Evolutionary conservation across 352 stramenopile genomes (phyloP), one percentile per base, ranked within the genome.

Genomic region (Phytophthora megakarya): DNA sequence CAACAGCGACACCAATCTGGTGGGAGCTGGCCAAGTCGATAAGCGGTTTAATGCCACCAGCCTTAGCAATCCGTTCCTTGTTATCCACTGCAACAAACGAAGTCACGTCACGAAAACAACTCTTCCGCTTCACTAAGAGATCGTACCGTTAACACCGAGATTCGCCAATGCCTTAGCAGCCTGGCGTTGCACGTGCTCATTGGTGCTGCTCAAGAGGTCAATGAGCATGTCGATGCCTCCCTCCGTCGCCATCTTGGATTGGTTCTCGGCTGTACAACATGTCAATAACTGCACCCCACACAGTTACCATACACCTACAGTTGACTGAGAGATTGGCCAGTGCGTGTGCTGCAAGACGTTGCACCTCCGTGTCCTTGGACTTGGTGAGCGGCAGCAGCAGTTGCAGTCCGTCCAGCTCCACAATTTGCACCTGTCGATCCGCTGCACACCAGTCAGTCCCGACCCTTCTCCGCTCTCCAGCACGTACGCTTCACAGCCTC

Each of bases 271-370:
- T 97, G 57, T 18, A 39, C 30, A 48, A n/a, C 21, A 43, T 39
- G 16, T 7, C n/a, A 51, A 45, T 64, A 23, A 64, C 1, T 18
- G 6, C 28, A 22, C 15, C 0, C 3, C 2, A 21, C 37, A 46
- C 26, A 5, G 6, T 12, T 43, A 25, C 5, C 13, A 28, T 23
- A 7, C 15, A 61, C 44, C 21, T 75, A 97, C 89, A 92, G 66
- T 98, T 97, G 22, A 98, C 94, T 1, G 90, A 98, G 38, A 98
- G 78, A 58, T 98, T 98, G 6, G 94, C 94, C 23, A 98, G 82
- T 50, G 94, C 94, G 38, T 98, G 94, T 6, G 95, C 94, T 21
- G 94, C 93, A 7, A 98, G 73, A 5, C 94, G 88, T 73, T 97
- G 91, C 33, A 98, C 94, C 61, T 98, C 94, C 11, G 76, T 90